Evolutionary conservation across 352 stramenopile species (phyloP).

Genomic region (Phytopythium aichiense): DNA sequence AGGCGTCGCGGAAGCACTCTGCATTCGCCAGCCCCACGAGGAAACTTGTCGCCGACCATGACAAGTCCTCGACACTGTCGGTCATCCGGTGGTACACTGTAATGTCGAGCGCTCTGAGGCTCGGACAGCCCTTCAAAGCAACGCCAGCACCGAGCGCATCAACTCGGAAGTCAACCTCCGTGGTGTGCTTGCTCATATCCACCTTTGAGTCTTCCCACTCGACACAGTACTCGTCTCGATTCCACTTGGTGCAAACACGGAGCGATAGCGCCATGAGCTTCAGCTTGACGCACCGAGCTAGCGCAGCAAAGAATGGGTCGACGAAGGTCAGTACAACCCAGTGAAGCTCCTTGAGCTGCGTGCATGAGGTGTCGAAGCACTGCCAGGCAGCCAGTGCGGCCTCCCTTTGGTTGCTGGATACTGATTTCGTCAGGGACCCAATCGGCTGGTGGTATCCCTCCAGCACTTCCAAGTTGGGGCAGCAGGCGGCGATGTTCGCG

Average conservation of each 20-base stretch:
- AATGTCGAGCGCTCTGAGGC: background rate
- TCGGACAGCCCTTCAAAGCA: background rate
- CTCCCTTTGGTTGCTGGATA: background rate
- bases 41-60: background rate
- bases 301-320: background rate
- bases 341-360: background rate
- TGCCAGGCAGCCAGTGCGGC: background rate
- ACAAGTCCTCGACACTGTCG: background rate
- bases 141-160: background rate
- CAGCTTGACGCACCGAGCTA: background rate
- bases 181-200: background rate
- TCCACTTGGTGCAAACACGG: background rate
- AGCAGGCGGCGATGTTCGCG: background rate
- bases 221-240: background rate
- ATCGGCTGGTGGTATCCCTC: background rate
- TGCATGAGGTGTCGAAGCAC: background rate
- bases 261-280: background rate
- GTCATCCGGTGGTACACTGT: background rate
- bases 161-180: background rate
- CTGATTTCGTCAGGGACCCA: too few relatives aligned
- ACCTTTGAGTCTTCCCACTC: background rate
- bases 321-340: background rate
- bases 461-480: background rate
- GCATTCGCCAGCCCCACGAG: background rate
- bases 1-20: background rate